A percentile compares a stretch with the other conserved stretches of the same genome.
Evolutionary conservation across 257 asterid genomes (phyloP).

Genomic region (Solanum okadae): DNA sequence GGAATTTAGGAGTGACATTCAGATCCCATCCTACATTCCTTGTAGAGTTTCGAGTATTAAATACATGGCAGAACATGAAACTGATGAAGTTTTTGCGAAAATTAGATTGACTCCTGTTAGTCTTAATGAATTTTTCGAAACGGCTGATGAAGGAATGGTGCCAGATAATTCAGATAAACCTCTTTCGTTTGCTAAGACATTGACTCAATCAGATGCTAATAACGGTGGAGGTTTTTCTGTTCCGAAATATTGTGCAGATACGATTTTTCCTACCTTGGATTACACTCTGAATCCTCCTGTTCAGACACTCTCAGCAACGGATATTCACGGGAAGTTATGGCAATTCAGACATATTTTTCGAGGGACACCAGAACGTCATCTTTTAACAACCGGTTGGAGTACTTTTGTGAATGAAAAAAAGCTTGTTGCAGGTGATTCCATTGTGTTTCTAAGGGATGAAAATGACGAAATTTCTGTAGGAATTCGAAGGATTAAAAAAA

Average conservation of each 20-base stretch:
- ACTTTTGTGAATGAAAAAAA: conserved; percentile 86
- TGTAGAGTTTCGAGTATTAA: conserved; percentile 46
- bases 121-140: conserved; percentile 22
- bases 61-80: conserved; percentile 84
- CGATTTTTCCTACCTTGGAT: conserved; percentile 67
- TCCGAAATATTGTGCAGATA: conserved; percentile 89
- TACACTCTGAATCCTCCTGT: conserved; percentile 70
- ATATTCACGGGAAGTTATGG: conserved; percentile 90
- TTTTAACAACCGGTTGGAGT: conserved; percentile 93
- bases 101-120: conserved; percentile 34
- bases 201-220: conserved; percentile 86
- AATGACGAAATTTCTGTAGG: conserved; percentile 78
- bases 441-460: conserved; percentile 74
- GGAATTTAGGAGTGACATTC: conserved; percentile 36
- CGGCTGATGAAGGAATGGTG: conserved; percentile 16
- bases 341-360: conserved; percentile 79
- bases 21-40: conserved; percentile 43
- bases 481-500: conserved; percentile 64
- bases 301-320: conserved; percentile 69
- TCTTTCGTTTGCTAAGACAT: conserved; percentile 67
- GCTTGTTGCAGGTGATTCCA: conserved; percentile 87
- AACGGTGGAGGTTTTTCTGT: conserved; percentile 95
- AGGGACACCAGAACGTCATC: conserved; percentile 93
- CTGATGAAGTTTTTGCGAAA: conserved; percentile 70
- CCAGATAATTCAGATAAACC: conserved; percentile 38